Base-by-base conservation (phyloP, 257 asterid species). In the Ophiorrhiza pumila region DNA sequence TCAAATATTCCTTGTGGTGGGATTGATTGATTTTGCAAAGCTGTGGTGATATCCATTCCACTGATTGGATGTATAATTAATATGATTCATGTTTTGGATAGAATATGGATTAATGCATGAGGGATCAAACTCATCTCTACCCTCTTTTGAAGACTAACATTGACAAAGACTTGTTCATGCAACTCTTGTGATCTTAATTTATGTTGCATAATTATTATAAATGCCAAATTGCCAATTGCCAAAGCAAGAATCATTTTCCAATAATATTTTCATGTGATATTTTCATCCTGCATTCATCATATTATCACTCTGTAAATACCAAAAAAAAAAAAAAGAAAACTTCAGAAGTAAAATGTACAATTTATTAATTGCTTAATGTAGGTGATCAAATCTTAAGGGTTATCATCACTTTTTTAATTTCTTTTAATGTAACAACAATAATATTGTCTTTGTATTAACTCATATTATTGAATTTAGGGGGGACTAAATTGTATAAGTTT, bases 31-130 rank as follows among this genome's bases (percentile, higher is more conserved):
- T n/a, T n/a, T n/a, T n/a, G n/a, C n/a, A n/a, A 17, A 34, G 5
- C 18, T 32, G 23, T n/a, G 3, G 66, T 32, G 66, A 60, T 60
- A 60, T 60, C 1, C 13, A 55, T 50, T 41, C 8, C 41, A 49
- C 15, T 43, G 61, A 74, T 76, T 79, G 85, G 81, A 79, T 18
- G 79, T 32, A 20, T 31, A 62, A 69, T 29, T 42, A 70, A 83
- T 60, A 73, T 35, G 77, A 68, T 68, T 83, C 85, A 82, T 89
- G 86, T 81, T 80, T 83, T 73, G 56, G 77, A 75, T 81, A 78
- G 77, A 73, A 52, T 72, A 52, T 39, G 65, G 81, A 62, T 83
- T 83, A 87, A 82, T n/a, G n/a, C n/a, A n/a, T 83, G 90, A 81
- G 14, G 8, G 59, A 78, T 34, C 46, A 34, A 79, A 74, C 84